Conservation (phyloP, 331 rosid species). For the Prunus yedoensis region DNA sequence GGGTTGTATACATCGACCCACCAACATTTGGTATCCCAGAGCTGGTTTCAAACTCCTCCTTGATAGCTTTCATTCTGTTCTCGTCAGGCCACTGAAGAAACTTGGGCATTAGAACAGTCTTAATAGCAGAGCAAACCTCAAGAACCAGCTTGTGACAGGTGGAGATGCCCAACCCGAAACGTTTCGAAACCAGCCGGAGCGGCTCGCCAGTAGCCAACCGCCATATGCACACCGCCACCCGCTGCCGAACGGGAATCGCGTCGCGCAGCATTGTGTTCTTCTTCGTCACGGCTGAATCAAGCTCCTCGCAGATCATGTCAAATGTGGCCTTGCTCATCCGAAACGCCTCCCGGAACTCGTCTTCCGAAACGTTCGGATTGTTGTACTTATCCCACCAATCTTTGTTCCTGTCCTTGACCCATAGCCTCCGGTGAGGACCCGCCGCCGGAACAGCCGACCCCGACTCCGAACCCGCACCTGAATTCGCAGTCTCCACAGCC, state of each 20-base stretch:
- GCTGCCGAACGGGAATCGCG: conserved; percentile 74
- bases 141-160: conserved; percentile 80
- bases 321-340: conserved; percentile 73
- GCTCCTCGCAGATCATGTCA: conserved; percentile 54
- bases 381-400: conserved; percentile 70
- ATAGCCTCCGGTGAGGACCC: conserved; percentile 50
- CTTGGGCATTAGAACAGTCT: conserved; percentile 58
- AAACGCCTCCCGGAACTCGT: conserved; percentile 54
- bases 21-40: conserved; percentile 57
- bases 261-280: conserved; percentile 77
- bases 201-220: conserved; percentile 81
- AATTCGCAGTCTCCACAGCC: neutral
- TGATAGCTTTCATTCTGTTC: conserved; percentile 6
- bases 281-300: conserved; percentile 53
- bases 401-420: conserved; percentile 74
- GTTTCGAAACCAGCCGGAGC: conserved; percentile 52
- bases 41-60: conserved; percentile 32
- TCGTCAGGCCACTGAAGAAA: conserved; percentile 62
- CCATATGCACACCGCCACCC: conserved; percentile 82
- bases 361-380: conserved; percentile 53
- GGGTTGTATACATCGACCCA: conserved; percentile 77
- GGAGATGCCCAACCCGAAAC: conserved; percentile 71
- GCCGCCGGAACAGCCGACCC: neutral
- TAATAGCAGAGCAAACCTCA: conserved; percentile 68
- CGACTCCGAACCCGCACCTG: neutral